Conservation (phyloP, 805 yeast species). For the Lipomyces lipofer region DNA sequence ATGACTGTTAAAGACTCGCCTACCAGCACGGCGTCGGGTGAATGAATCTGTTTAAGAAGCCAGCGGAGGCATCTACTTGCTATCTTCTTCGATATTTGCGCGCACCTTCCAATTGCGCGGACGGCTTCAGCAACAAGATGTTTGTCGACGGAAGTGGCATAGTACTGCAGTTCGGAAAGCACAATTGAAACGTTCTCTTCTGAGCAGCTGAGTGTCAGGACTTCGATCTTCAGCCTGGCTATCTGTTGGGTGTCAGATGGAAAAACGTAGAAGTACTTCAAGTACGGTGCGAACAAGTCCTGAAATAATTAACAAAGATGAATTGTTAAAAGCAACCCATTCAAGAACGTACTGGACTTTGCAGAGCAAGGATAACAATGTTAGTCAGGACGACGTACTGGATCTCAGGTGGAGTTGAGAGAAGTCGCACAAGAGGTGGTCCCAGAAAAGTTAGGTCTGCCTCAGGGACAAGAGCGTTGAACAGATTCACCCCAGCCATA, state of each 20-base stretch:
- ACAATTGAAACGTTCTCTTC: slow-evolving; percentile 54
- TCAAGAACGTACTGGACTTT: slow-evolving; percentile 3
- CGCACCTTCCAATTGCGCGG: slow-evolving; percentile 61
- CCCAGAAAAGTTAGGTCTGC: slow-evolving; percentile 52
- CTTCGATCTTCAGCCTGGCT: slow-evolving; percentile 57
- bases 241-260: slow-evolving; percentile 53
- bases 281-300: slow-evolving; percentile 40
- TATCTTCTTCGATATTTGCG: slow-evolving; percentile 52
- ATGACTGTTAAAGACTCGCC: slow-evolving; percentile 73
- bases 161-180: slow-evolving; percentile 63
- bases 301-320: slow-evolving; percentile 31
- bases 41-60: slow-evolving; percentile 55
- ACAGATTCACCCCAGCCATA: slow-evolving; percentile 58
- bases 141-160: slow-evolving; percentile 42
- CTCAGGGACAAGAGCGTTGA: slow-evolving; percentile 60
- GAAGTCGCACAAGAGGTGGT: slow-evolving; percentile 49
- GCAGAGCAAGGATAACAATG: slow-evolving; percentile 42
- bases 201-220: slow-evolving; percentile 60
- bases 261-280: slow-evolving; percentile 49
- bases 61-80: slow-evolving; percentile 59
- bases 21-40: slow-evolving; percentile 42
- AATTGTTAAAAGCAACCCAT: background rate
- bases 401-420: slow-evolving; percentile 41
- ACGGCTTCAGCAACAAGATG: slow-evolving; percentile 51
- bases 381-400: slow-evolving; percentile 49